A percentile compares a stretch with the other conserved stretches of the same genome.
Evolutionary conservation across 352 stramenopile genomes (phyloP).

Genomic region (Phytopythium helicoides): DNA sequence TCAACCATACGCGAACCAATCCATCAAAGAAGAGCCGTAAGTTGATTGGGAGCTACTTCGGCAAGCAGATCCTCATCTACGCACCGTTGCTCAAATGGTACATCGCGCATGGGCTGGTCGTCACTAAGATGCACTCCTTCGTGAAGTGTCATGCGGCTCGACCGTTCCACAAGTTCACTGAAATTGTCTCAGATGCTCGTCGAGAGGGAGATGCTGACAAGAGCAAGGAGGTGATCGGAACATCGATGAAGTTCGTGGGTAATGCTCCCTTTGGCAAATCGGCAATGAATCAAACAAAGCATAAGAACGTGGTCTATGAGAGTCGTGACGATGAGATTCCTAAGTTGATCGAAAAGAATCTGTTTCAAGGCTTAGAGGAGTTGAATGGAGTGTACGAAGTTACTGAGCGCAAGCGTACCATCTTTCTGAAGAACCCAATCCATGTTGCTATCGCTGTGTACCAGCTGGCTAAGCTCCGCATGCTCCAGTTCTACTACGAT

Average conservation of each 20-base stretch:
- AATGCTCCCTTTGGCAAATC: slow-evolving; percentile 10
- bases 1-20: slow-evolving; percentile 8
- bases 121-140: slow-evolving; percentile 30
- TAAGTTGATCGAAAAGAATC: slow-evolving; percentile 4
- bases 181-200: slow-evolving; percentile 20
- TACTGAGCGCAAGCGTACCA: slow-evolving; percentile 10
- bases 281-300: slow-evolving; percentile 18
- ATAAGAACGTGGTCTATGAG: slow-evolving; percentile 13
- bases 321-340: background rate
- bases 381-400: slow-evolving; percentile 11
- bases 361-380: slow-evolving; percentile 12
- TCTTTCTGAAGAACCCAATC: slow-evolving; percentile 15
- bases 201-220: slow-evolving; percentile 20
- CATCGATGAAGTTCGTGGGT: no score
- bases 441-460: slow-evolving; percentile 20
- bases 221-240: slow-evolving; percentile 2
- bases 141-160: slow-evolving; percentile 15
- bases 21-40: slow-evolving; percentile 10
- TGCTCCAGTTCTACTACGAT: slow-evolving; percentile 17
- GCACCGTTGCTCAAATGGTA: slow-evolving; percentile 36
- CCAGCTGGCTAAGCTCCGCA: slow-evolving; percentile 6
- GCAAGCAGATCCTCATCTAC: slow-evolving; percentile 37
- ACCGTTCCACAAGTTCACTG: slow-evolving; percentile 16
- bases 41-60: slow-evolving; percentile 33
- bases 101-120: slow-evolving; percentile 19